These are phyloP conservation scores for Haematococcus lacustris DNA, from an alignment of 139 green algal genomes.

Conservation along the genomic window DNA sequence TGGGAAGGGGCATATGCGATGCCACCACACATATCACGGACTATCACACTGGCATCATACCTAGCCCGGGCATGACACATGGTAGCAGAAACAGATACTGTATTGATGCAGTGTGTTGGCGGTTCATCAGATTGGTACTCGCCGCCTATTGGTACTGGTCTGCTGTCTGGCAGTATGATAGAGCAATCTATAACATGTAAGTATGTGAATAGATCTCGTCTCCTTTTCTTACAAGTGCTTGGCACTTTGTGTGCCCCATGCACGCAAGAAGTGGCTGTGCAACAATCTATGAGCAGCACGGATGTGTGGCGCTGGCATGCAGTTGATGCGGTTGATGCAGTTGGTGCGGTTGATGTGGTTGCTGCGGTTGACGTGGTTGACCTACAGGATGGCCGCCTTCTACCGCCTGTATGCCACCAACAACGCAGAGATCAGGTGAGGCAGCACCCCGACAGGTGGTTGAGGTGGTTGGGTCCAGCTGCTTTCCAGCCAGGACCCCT, in stretches of 20 bases:
- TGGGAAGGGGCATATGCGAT: too few species aligned
- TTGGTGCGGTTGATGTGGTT: too few species aligned
- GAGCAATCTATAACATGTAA: too few species aligned
- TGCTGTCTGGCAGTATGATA: too few species aligned
- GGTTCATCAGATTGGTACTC: neutral
- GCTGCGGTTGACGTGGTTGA: too few species aligned
- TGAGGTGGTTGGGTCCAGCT: neutral
- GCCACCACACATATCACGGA: neutral
- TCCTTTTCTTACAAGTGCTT: too few species aligned
- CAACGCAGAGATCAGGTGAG: slow-evolving; percentile 67
- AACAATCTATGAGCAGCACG: too few species aligned
- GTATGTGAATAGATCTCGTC: neutral
- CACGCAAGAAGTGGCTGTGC: too few species aligned
- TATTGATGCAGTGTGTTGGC: neutral
- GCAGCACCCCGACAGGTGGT: neutral
- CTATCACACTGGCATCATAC: neutral
- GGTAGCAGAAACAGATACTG: neutral
- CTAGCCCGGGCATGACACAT: neutral
- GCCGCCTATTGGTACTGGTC: neutral
- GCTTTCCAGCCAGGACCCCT: too few species aligned
- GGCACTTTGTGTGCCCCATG: too few species aligned
- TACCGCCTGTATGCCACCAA: slow-evolving; percentile 54
- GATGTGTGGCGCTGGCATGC: too few species aligned
- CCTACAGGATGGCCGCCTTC: slow-evolving; percentile 35
- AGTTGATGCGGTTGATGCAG: too few species aligned